Base-by-base conservation (phyloP, 768 basidiomycete genomes). In the Pleurotus sapidus region DNA sequence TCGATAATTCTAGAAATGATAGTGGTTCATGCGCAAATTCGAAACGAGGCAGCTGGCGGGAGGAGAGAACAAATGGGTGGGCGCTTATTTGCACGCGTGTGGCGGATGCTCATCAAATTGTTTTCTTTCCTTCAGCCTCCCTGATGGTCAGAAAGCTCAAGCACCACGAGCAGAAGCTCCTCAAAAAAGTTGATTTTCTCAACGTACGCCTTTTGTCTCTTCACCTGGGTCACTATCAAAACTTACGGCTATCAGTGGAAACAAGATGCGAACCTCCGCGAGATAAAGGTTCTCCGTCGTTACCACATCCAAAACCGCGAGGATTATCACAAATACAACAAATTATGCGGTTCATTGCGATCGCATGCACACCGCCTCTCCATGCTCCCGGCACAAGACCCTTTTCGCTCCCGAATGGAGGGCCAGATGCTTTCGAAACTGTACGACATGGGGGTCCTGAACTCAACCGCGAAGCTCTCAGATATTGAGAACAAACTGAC, bases 291-390 rank as follows among this genome's bases (percentile, higher is more conserved):
- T 55, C 90, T 98, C 85, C 85, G 96, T 17, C 77, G 95, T 57
- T 99, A 98, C 71, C 97, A 98, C 73, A 83, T 99, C 60, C 95
- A 98, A 67, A 82, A 95, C 72, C 75, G 95, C 64, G 94, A 96
- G 60, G 94, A 96, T 74, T 95, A 95, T 70, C 88, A 93, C 83
- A 94, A 92, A 89, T 99, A 98, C 79, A 99, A 99, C 80, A 95
- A 92, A 70, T 80, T 99, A 17, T 93, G 89, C 66, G 97, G 97
- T 39, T 83, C 89, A 3, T 75, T 98, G 45, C 84, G 95, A 46
- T 83, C 88, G 2, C 86, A 89, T 68, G 91, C 93, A 0, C 94
- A 98, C 73, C 85, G 93, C 18, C 68, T 98, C 46, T 88, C 95
- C 15, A 77, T 93, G 23, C 84, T 99, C 8, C 93, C 97, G 1